These are phyloP conservation scores for Bimuria novae-zelandiae DNA, from an alignment of 2,329 filamentous ascomycete genomes.

Conservation along the genomic window DNA sequence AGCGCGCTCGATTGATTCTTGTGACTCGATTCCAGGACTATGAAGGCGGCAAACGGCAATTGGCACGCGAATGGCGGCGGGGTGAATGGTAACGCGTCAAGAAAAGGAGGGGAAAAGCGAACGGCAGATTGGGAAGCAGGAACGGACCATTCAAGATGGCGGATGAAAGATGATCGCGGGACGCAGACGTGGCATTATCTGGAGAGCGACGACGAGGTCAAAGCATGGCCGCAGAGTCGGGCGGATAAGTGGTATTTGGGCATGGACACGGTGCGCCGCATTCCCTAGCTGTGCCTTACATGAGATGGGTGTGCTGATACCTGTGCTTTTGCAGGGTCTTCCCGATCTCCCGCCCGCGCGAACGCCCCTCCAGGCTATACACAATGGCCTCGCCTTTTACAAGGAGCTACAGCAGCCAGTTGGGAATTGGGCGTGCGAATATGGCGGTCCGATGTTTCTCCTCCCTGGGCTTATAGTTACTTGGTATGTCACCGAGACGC, in stretches of 20 bases:
- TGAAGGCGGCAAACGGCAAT: slow-evolving; percentile 29
- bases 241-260: slow-evolving; percentile 92
- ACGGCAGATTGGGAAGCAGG: slow-evolving; percentile 13
- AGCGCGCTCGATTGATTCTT: background rate
- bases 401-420: slow-evolving; percentile 84
- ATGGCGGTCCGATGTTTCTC: slow-evolving; percentile 96
- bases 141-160: slow-evolving; percentile 84
- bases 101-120: slow-evolving; percentile 13
- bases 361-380: slow-evolving; percentile 75
- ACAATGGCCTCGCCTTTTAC: slow-evolving; percentile 87
- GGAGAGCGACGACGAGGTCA: slow-evolving; percentile 67
- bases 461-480: slow-evolving; percentile 82
- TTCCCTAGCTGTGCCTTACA: background rate
- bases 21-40: background rate
- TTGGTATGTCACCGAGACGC: slow-evolving; percentile 88
- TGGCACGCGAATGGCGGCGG: background rate
- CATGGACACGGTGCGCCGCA: slow-evolving; percentile 68
- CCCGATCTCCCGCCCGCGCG: slow-evolving; percentile 72
- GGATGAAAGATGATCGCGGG: slow-evolving; percentile 79
- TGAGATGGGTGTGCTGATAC: background rate
- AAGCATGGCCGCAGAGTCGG: slow-evolving; percentile 81
- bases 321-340: slow-evolving; percentile 62
- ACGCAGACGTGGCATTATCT: slow-evolving; percentile 95
- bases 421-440: slow-evolving; percentile 96
- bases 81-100: slow-evolving; percentile 12